These are phyloP conservation scores for Auricularia heimuer DNA, from an alignment of 768 basidiomycete genomes.

Conservation along the genomic window DNA sequence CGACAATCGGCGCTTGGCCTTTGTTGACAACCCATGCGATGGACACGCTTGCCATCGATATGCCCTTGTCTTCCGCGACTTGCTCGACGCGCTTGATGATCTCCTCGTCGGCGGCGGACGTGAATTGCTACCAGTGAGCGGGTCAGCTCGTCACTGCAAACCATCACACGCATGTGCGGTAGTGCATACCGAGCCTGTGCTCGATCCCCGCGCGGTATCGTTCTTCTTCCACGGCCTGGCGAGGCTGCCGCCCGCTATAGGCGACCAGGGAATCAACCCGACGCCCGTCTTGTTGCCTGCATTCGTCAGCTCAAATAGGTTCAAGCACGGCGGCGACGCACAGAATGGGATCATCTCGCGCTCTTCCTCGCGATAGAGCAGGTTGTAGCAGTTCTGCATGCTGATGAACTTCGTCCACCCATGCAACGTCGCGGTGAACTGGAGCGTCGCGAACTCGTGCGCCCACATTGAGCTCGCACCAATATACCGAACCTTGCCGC, in stretches of 20 bases:
- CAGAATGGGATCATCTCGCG: constrained; percentile 11
- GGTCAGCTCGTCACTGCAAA: too few species aligned
- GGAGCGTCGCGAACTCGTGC: constrained; percentile 35
- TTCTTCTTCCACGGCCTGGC: constrained; percentile 8
- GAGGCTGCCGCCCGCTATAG: constrained; percentile 12
- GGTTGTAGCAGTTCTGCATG: constrained; percentile 15
- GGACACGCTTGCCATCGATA: constrained; percentile 26
- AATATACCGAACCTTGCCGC: constrained; percentile 41
- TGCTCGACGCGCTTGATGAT: constrained; percentile 19
- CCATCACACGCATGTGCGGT: too few species aligned
- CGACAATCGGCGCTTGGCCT: neutral
- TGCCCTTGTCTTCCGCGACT: constrained; percentile 19
- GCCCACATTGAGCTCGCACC: constrained; percentile 38
- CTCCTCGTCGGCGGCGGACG: constrained; percentile 7
- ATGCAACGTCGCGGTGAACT: constrained; percentile 33
- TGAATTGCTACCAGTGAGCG: neutral
- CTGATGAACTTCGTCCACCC: constrained; percentile 34
- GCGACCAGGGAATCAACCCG: constrained; percentile 15
- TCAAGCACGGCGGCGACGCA: neutral
- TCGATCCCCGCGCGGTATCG: constrained; percentile 9
- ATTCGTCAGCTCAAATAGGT: neutral
- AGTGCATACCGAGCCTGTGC: too few species aligned
- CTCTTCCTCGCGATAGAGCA: constrained; percentile 14
- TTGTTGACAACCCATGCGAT: constrained; percentile 22
- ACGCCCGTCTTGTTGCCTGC: constrained; percentile 8